Evolutionary conservation across 352 stramenopile species (phyloP), one percentile per base, ranked within the genome.

Genomic region (Paralagenidium karlingii): DNA sequence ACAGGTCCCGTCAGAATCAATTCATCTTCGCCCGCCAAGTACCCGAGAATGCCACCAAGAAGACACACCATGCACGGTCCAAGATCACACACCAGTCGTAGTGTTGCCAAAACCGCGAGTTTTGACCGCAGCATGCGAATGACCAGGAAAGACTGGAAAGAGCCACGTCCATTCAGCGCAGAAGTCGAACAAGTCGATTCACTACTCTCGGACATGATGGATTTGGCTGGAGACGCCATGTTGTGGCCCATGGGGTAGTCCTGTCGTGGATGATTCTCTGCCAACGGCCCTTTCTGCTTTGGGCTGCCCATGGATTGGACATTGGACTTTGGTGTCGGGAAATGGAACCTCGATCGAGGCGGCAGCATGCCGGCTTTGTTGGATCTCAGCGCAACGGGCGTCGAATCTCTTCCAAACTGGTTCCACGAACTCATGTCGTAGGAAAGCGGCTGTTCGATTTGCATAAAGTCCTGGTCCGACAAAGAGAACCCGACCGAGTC

Each of bases 61-160:
- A 84, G 34, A 26, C 73, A 82, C 1, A 95, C 76, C 20, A 82
- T 56, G 26, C 94, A 67, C 11, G 80, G 58, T 13, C 68, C 77
- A 3, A 84, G 39, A 24, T 80, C 59, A 45, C 60, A 62, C 37
- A 81, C 51, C 16, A 74, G 53, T 0, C 67, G 53, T 15, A 68
- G 25, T 5, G 59, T 57, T 28, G 68, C 53, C 1, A 75, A 43
- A 11, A 68, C 56, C 1, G 58, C 56, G 32, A 68, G 63, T 48
- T 68, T 75, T 34, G 62, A 70, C 2, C 57, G 55, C 1, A 69
- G 34, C 25, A 67, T 46, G n/a, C 62, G 62, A 28, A 74, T 67
- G 16, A 57, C 29, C 32, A 46, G 58, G 2, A 51, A 68, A 13
- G 49, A 58, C 22, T 16, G 7, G 22, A 36, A 36, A 3, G 56